Percentiles rank a stretch among this genome's conserved stretches.
Conservation (phyloP, 768 basidiomycete genomes). For the Naganishia vishniacii region DNA sequence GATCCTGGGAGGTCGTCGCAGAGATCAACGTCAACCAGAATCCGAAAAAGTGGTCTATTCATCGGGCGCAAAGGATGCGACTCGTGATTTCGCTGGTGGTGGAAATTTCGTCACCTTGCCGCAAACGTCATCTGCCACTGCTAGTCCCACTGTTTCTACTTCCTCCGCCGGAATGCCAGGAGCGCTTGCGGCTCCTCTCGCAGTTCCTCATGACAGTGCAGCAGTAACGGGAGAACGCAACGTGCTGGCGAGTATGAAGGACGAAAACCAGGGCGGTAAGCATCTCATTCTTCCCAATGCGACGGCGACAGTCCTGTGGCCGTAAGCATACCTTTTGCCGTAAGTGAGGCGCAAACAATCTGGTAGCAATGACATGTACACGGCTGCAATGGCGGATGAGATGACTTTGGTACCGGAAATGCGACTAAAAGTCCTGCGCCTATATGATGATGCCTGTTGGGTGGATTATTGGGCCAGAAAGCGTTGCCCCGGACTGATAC, state of each 20-base stretch:
- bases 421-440: conserved; percentile 39
- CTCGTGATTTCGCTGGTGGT: too few species aligned
- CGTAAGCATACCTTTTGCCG: conserved; percentile 40
- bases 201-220: neutral
- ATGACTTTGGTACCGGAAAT: conserved; percentile 47
- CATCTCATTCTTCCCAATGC: conserved; percentile 42
- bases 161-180: neutral
- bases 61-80: too few species aligned
- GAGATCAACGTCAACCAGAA: neutral
- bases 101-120: too few species aligned
- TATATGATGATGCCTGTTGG: conserved; percentile 48
- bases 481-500: too few species aligned
- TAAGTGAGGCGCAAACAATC: neutral
- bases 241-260: conserved; percentile 42
- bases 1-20: neutral
- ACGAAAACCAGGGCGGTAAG: conserved; percentile 45
- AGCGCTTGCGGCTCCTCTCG: neutral
- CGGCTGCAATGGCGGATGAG: conserved; percentile 45
- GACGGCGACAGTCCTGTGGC: conserved; percentile 46
- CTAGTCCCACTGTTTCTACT: neutral
- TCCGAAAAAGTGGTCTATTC: too few species aligned
- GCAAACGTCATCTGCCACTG: too few species aligned
- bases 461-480: neutral
- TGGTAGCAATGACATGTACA: conserved; percentile 32
- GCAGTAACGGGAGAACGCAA: neutral